Base-by-base conservation (phyloP, 2,329 filamentous ascomycete species). In the Colletotrichum tropicale region DNA sequence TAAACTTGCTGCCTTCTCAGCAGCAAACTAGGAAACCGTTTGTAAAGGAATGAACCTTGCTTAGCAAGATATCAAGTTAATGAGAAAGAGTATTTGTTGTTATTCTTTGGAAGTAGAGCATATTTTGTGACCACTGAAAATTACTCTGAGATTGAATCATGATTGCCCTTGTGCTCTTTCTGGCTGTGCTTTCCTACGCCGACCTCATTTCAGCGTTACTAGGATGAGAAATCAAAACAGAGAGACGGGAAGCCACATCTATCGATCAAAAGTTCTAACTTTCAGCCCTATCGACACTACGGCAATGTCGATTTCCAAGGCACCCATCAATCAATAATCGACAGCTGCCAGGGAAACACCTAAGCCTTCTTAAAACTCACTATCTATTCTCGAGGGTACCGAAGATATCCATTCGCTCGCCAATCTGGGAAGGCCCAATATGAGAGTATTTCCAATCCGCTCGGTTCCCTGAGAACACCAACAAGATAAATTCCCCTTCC, bases 401-500 rank as follows among this genome's bases (percentile, higher is more conserved):
- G 1, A 1, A 21, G 0, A 21, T 52, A 52, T 5, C 43, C 0
- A 52, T 8, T 52, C n/a, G 10, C 43, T 4, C 0, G n/a, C 38
- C 38, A n/a, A 18, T 16, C 8, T 18, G 2, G 18, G 8, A 12
- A n/a, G 38, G 36, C 16, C 18, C 8, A 8, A 12, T n/a, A 3
- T 9, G 38, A 48, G 9, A 21, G 1, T 12, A 21, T 48, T 48
- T n/a, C 3, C 3, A 48, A 48, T 2, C 0, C 18, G 43, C n/a
- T 52, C n/a, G n/a, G 12, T 52, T 21, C 43, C 43, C n/a, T 1
- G 1, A 52, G 43, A 52, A 2, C 0, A 21, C 3, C 38, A 48
- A 21, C 6, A 21, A 21, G 43, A 52, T n/a, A 52, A 21, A 8
- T 43, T 5, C 5, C 6, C 2, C 43, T 52, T 8, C n/a, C 3